Conservation (phyloP, 495 filamentous ascomycete genomes). For the Neurospora sp. region DNA sequence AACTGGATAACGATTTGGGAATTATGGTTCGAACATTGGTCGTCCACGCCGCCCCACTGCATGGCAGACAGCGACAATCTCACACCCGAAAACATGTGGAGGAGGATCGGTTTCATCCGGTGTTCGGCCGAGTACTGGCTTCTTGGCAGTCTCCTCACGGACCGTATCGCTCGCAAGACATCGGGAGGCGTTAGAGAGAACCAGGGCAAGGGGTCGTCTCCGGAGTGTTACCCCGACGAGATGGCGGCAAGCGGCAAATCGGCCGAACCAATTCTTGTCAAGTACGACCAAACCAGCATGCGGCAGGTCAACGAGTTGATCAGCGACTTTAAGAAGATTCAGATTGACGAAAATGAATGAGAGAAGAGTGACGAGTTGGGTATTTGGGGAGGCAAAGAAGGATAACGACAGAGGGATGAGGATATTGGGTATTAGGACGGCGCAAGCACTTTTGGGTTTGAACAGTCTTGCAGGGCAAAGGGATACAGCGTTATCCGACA, state of each 20-base stretch:
- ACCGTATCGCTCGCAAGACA: slow-evolving; percentile 10
- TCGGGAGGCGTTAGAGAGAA: not conserved
- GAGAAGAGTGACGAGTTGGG: not conserved
- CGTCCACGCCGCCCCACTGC: slow-evolving; percentile 9
- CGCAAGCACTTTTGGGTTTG: not conserved
- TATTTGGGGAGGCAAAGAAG: not conserved
- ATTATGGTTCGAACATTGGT: slow-evolving; percentile 10
- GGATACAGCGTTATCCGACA: not conserved
- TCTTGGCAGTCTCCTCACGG: slow-evolving; percentile 16
- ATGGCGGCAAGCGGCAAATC: slow-evolving; percentile 1
- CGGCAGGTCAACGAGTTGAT: slow-evolving; percentile 25
- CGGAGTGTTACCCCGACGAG: not conserved
- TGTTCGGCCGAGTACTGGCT: slow-evolving; percentile 22
- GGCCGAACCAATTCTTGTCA: slow-evolving; percentile 18
- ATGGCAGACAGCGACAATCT: slow-evolving; percentile 8
- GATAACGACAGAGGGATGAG: not conserved
- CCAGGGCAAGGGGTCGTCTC: not conserved
- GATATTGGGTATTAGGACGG: not conserved
- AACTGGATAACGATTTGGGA: slow-evolving; percentile 25
- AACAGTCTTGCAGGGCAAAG: not conserved
- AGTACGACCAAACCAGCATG: slow-evolving; percentile 28
- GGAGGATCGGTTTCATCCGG: slow-evolving; percentile 17
- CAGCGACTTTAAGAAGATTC: slow-evolving; percentile 16
- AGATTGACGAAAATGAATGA: slow-evolving; percentile 8
- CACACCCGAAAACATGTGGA: slow-evolving; percentile 16